These are phyloP conservation scores for Tubosaeta sp. DNA, from an alignment of 768 basidiomycete species.

Conservation along the genomic window DNA sequence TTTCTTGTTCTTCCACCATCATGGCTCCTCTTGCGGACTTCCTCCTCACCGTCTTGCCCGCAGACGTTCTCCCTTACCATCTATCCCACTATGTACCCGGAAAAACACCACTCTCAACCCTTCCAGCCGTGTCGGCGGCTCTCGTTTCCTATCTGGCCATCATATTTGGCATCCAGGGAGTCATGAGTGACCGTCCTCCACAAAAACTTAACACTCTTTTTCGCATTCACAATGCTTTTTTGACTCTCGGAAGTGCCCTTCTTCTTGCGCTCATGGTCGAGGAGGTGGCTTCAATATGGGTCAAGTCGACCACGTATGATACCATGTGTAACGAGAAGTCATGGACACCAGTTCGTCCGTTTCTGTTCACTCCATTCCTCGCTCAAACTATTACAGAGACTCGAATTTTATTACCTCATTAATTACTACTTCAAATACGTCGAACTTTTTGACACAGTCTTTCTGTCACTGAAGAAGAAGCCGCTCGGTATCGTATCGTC, in stretches of 20 bases:
- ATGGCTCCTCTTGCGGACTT: slow-evolving; percentile 77
- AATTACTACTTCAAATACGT: slow-evolving; percentile 99
- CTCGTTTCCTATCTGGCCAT: slow-evolving; percentile 80
- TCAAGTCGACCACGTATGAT: slow-evolving; percentile 66
- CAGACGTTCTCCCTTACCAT: slow-evolving; percentile 35
- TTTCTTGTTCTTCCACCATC: slow-evolving; percentile 29
- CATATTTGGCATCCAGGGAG: slow-evolving; percentile 79
- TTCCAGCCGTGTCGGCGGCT: slow-evolving; percentile 60
- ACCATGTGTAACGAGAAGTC: slow-evolving; percentile 72
- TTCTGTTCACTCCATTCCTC: background rate
- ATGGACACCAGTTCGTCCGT: slow-evolving; percentile 79
- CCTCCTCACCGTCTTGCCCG: slow-evolving; percentile 54
- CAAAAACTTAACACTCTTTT: slow-evolving; percentile 79
- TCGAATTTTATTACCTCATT: slow-evolving; percentile 97
- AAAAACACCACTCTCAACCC: slow-evolving; percentile 55
- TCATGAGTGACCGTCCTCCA: slow-evolving; percentile 77
- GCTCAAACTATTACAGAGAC: slow-evolving; percentile 45
- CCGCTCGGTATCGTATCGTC: slow-evolving; percentile 65
- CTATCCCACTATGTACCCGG: slow-evolving; percentile 51
- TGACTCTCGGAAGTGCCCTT: slow-evolving; percentile 79
- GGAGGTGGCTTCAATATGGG: slow-evolving; percentile 79
- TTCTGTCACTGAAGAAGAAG: slow-evolving; percentile 98
- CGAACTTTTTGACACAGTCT: slow-evolving; percentile 94
- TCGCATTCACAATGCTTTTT: slow-evolving; percentile 85
- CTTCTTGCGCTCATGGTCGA: slow-evolving; percentile 88